These are phyloP conservation scores for Tuctoria greenei DNA, from an alignment of 176 grass and related monocot species.

Conservation along the genomic window DNA sequence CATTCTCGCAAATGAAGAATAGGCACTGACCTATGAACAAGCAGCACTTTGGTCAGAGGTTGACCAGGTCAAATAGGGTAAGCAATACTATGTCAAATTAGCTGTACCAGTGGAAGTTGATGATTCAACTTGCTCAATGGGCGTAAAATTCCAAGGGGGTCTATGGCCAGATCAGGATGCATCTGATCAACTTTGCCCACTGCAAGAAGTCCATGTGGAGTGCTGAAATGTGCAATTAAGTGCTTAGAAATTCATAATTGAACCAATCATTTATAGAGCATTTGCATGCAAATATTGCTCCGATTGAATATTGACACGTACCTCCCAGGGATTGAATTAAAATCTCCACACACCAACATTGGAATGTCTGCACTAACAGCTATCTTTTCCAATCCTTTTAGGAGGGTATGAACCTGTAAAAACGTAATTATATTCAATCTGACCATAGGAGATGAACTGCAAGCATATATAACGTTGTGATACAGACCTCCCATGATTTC, in stretches of 20 bases:
- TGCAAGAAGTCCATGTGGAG: constrained; percentile 89
- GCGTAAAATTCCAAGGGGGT: constrained; percentile 86
- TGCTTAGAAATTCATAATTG: constrained; percentile 29
- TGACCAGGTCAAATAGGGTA: constrained; percentile 1
- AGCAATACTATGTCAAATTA: constrained; percentile 20
- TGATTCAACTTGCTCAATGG: constrained; percentile 86
- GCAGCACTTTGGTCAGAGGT: constrained; percentile 31
- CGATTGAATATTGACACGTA: constrained; percentile 23
- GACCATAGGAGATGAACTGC: constrained; percentile 15
- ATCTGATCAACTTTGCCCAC: constrained; percentile 86
- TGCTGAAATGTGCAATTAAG: constrained; percentile 55
- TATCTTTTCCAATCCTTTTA: constrained; percentile 99
- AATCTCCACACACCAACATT: constrained; percentile 99
- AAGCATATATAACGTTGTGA: constrained; percentile 33
- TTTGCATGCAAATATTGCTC: constrained; percentile 1
- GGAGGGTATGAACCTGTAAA: constrained; percentile 88
- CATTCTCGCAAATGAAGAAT: constrained; percentile 95
- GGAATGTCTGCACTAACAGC: constrained; percentile 99
- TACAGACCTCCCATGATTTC: constrained; percentile 88
- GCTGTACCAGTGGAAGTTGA: constrained; percentile 90
- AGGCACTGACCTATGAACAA: constrained; percentile 85
- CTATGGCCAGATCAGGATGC: constrained; percentile 92
- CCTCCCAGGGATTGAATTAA: constrained; percentile 93
- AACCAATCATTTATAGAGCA: not conserved
- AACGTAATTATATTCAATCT: constrained; percentile 31